Evolutionary conservation across 2,329 filamentous ascomycete species (phyloP), one percentile per base, ranked within the genome.

Genomic region (Penicillium sp.): DNA sequence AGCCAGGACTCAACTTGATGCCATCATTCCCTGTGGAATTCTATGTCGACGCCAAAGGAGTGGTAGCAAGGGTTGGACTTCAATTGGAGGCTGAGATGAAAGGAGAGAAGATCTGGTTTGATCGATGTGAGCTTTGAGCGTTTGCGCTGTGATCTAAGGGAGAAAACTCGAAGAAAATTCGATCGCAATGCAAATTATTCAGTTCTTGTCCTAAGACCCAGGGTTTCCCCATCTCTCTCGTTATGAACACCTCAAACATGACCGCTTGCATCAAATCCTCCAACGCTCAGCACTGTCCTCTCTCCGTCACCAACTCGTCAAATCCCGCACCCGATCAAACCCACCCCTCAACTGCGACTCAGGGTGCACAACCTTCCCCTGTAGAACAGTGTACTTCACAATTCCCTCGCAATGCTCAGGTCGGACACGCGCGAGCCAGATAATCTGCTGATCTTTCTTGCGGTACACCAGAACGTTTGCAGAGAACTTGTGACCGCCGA

Each of bases 401-500:
- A 97, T 82, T 42, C 92, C 93, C 78, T 96, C 90, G 63, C 90
- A 93, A 70, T 96, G 90, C 74, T 92, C 87, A 0, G 91, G 91
- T 66, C 77, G 76, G n/a, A 96, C 84, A 47, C 91, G 79, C 14
- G 89, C 91, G 36, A 96, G 79, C 91, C 91, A 96, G 61, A 96
- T 93, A 69, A 72, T 70, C 55, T 73, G 71, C 57, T 69, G 65
- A 56, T 66, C 66, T 44, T 71, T 74, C 52, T 67, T 81, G 16
- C 91, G 82, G 71, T 97, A 97, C 0, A 97, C 78, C 76, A 97
- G 86, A 60, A 96, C 84, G 67, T 97, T 97, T 30, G 92, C 92
- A 43, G 87, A 87, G 76, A 93, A 97, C 78, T 96, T 96, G 78
- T 97, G 92, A 0, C 92, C 92, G 30, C 92, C 92, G 4, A 96